Evolutionary conservation across 768 basidiomycete species (phyloP).

Genomic region (Cyclocybe cylindracea): DNA sequence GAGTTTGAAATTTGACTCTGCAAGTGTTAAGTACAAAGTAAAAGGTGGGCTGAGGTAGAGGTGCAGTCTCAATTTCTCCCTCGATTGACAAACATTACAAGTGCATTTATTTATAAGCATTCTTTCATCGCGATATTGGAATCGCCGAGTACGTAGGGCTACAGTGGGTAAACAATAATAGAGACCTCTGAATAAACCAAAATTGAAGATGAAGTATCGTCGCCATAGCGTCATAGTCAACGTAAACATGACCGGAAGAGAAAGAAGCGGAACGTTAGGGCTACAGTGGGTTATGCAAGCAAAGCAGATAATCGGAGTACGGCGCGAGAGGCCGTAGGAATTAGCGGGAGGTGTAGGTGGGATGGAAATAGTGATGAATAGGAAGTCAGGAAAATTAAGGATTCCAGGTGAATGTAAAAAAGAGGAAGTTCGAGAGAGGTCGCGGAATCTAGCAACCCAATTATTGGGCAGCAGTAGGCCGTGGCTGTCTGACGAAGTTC

Average conservation of each 20-base stretch:
- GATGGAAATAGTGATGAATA: conserved; percentile 1
- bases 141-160: conserved; percentile 7
- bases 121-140: no score
- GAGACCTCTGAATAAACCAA: neutral
- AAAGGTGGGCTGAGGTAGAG: no score
- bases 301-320: conserved; percentile 3
- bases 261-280: conserved; percentile 7
- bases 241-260: no score
- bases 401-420: neutral
- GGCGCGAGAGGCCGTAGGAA: neutral
- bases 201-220: neutral
- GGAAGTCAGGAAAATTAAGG: neutral
- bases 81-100: no score
- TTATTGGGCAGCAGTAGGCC: no score
- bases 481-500: neutral
- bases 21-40: no score
- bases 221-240: no score
- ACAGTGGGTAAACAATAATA: conserved; percentile 3
- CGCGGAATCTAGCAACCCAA: neutral
- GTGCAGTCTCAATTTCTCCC: no score
- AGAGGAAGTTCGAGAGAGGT: neutral
- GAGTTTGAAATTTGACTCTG: no score
- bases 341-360: neutral
- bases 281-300: conserved; percentile 18
- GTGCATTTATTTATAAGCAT: no score